Base-by-base conservation (phyloP, 768 basidiomycete species). In the Trichaptum fuscoviolaceum region DNA sequence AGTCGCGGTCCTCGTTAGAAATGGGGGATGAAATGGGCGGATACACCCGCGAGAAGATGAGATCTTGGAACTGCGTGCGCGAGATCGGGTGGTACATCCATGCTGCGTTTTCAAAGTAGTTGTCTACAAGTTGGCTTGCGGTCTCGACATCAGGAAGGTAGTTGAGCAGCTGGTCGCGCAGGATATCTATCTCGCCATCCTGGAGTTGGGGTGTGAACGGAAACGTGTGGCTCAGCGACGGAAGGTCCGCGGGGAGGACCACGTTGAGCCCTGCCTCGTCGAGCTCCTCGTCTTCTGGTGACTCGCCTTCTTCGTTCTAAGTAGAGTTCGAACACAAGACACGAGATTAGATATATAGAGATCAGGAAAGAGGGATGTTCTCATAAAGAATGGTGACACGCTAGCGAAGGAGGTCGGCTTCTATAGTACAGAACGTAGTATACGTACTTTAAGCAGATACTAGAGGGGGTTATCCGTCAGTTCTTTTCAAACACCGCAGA, bases 71-170 rank as follows among this genome's bases (percentile, higher is more conserved):
- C 65, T 89, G 87, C 24, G 73, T 70, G 70, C 87, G 84, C 27
- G 82, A 77, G 67, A 90, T 85, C n/a, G 88, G 88, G 17, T 81
- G 83, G 75, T 90, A 89, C 89, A 89, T 87, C 88, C 88, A 90
- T 62, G 86, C 87, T 63, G 85, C 87, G 73, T 89, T 85, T 70
- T 82, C 82, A 74, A 81, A 90, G 75, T 90, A 90, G 36, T 83
- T 78, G 58, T 83, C 78, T 64, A 79, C 78, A 52, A 86, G 76
- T n/a, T 71, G 74, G 70, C 73, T 73, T 4, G 83, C 83, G n/a
- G 70, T 67, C 17, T 71, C 66, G 26, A 71, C 69, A 23, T 72
- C 75, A 15, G 88, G 88, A 17, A 89, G 76, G 61, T 79, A 77
- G 57, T 74, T 76, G 62, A 84, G 70, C 15, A 89, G 78, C 25